These are phyloP conservation scores for Backusella tarrabulga DNA, from an alignment of 192 early-diverging fungal species.

Conservation along the genomic window DNA sequence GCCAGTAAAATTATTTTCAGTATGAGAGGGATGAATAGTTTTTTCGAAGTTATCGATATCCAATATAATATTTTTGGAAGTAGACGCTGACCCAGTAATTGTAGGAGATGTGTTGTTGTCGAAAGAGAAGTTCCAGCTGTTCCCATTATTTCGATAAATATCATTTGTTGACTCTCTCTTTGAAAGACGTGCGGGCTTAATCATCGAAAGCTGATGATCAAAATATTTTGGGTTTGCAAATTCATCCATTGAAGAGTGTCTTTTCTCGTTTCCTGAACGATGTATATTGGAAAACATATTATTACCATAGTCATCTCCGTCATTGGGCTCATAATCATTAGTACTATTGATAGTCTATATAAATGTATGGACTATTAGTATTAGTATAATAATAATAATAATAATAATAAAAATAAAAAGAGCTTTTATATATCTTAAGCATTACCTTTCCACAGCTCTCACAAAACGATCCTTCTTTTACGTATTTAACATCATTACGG, in stretches of 20 bases:
- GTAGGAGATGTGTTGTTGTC: background rate
- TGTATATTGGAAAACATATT: background rate
- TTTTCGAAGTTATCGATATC: background rate
- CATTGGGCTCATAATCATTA: background rate
- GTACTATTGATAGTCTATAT: background rate
- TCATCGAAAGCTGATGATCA: background rate
- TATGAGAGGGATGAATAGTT: background rate
- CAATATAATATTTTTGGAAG: background rate
- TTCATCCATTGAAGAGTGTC: constrained; percentile 4
- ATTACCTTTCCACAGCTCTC: constrained; percentile 20
- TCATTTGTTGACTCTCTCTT: background rate
- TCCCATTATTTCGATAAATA: background rate
- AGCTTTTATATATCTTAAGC: background rate
- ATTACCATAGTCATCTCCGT: background rate
- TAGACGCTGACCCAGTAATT: background rate
- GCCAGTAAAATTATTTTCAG: background rate
- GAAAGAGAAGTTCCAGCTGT: background rate
- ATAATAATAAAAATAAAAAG: background rate
- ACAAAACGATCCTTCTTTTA: constrained; percentile 1
- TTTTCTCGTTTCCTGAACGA: background rate
- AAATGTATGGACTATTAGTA: background rate
- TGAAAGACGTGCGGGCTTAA: background rate
- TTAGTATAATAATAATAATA: too few relatives aligned
- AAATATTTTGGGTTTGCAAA: background rate
- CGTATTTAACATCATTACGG: constrained; percentile 16